A percentile compares a stretch with the other conserved stretches of the same genome.
phyloP scores from a whole-genome alignment of 345 rosid species.

The Populus ilicifolia region DNA sequence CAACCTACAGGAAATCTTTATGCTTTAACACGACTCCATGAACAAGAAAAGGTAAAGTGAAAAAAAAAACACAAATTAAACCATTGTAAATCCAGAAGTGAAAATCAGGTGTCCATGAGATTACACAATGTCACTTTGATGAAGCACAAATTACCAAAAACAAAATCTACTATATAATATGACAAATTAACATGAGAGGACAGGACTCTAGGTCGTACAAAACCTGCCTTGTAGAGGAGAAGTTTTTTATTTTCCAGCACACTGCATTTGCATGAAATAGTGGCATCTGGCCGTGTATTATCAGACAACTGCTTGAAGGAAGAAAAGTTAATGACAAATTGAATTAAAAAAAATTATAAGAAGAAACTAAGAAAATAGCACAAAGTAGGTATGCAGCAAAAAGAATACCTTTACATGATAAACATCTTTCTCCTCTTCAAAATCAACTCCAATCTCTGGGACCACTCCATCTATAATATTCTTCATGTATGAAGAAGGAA shows the following conservation, averaged over 20 bases:
- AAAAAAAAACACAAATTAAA: not conserved
- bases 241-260: conserved; percentile 43
- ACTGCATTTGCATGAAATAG: conserved; percentile 52
- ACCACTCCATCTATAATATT: conserved; percentile 30
- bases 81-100: not conserved
- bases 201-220: not conserved
- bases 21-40: not conserved
- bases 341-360: not conserved
- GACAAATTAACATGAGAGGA: not conserved
- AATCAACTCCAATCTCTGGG: conserved; percentile 35
- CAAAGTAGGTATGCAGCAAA: not conserved
- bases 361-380: not conserved
- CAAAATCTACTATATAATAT: not conserved
- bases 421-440: conserved; percentile 40
- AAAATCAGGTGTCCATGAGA: not conserved
- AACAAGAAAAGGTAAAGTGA: not conserved
- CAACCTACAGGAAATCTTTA: conserved; percentile 33
- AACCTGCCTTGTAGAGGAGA: conserved; percentile 52
- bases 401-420: conserved; percentile 49
- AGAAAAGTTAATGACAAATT: conserved; percentile 12
- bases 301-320: conserved; percentile 39
- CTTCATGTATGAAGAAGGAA: conserved; percentile 41
- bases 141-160: not conserved
- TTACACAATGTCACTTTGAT: not conserved
- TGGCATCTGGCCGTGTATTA: conserved; percentile 20